These are phyloP conservation scores for Aaosphaeria pasadenensis DNA, from an alignment of 2,329 filamentous ascomycete genomes.

Conservation along the genomic window DNA sequence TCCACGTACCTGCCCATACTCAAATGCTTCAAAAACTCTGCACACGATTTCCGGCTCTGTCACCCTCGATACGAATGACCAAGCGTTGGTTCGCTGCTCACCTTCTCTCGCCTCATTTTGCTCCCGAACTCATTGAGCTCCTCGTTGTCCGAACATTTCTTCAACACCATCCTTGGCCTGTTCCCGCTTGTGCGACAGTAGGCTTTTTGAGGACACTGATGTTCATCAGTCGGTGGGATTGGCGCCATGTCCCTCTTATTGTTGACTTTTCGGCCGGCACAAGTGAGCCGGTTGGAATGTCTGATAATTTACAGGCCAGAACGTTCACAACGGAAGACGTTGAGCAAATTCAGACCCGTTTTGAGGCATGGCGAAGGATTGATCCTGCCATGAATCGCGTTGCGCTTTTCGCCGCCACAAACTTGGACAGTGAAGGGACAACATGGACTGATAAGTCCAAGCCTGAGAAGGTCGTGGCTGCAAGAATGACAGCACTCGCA, in stretches of 20 bases:
- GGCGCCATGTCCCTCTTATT: constrained; percentile 78
- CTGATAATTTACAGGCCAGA: constrained; percentile 2
- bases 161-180: constrained; percentile 74
- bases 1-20: constrained; percentile 72
- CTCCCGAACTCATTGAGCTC: constrained; percentile 80
- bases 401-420: constrained; percentile 77
- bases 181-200: constrained; percentile 71
- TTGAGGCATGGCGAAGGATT: constrained; percentile 81
- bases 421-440: constrained; percentile 72
- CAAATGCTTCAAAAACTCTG: constrained; percentile 78
- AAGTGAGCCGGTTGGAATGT: background rate
- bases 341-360: constrained; percentile 63
- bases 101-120: constrained; percentile 72
- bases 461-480: constrained; percentile 79
- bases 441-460: constrained; percentile 70
- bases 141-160: constrained; percentile 76
- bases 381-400: constrained; percentile 86
- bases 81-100: constrained; percentile 90
- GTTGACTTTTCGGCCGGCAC: constrained; percentile 62
- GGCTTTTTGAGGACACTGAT: constrained; percentile 79
- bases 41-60: constrained; percentile 76
- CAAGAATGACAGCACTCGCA: constrained; percentile 77
- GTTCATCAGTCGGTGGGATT: constrained; percentile 86
- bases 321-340: constrained; percentile 45
- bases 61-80: constrained; percentile 75